phyloP scores from a whole-genome alignment of 208 protist genomes.

The Leishmania arabica region DNA sequence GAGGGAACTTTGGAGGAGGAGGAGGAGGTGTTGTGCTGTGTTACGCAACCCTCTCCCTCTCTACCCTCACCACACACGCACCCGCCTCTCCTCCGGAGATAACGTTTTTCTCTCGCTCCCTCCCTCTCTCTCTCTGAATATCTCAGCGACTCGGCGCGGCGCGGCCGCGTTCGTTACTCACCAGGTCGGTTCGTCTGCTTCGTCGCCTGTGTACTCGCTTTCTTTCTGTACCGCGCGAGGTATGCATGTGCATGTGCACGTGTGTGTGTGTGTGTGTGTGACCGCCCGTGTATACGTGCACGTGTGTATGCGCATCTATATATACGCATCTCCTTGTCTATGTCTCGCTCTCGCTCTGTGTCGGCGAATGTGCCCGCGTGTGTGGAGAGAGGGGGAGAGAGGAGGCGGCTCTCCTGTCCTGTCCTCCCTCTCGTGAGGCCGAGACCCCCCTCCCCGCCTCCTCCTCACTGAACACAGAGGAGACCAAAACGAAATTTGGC shows the following conservation, averaged over 20 bases:
- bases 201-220: too few species aligned
- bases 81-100: background rate
- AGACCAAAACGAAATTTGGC: too few species aligned
- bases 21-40: background rate
- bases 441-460: too few species aligned
- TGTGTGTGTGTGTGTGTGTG: too few species aligned
- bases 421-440: background rate
- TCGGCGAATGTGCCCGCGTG: too few species aligned
- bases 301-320: slow-evolving; percentile 2
- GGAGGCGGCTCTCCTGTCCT: background rate
- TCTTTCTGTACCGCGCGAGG: too few species aligned
- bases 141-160: background rate
- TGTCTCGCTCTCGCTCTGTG: background rate
- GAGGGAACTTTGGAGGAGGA: background rate
- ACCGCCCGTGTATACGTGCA: too few species aligned
- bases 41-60: background rate
- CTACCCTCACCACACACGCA: background rate
- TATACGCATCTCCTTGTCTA: background rate
- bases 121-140: background rate
- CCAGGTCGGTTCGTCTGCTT: background rate
- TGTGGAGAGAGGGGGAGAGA: too few species aligned
- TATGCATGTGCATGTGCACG: too few species aligned
- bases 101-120: background rate
- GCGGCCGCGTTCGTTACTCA: slow-evolving; percentile 6
- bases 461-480: too few species aligned